phyloP scores from a whole-genome alignment of 352 stramenopile genomes.

The Hyaloperonospora arabidopsidis region DNA sequence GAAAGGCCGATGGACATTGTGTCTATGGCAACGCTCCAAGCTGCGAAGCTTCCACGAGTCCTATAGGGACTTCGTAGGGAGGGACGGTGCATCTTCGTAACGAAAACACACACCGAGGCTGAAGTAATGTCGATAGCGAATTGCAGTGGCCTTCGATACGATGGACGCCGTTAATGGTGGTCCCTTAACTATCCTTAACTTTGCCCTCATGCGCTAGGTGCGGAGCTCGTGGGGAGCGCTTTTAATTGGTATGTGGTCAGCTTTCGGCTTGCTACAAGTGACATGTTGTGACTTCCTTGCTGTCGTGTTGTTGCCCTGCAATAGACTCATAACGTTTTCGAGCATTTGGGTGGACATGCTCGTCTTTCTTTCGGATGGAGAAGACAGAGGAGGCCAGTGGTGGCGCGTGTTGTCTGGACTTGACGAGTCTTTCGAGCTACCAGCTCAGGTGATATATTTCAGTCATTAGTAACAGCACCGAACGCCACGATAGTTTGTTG shows the following conservation, averaged over 20 bases:
- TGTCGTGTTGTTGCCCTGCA: conserved; percentile 6
- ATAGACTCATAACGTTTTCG: conserved; percentile 1
- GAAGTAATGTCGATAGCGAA: conserved; percentile 21
- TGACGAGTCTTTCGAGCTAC: neutral
- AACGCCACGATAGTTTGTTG: neutral
- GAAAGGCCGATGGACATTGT: conserved; percentile 18
- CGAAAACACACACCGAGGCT: conserved; percentile 1
- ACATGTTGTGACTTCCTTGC: neutral
- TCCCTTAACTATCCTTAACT: no score
- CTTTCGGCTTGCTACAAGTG: conserved; percentile 9
- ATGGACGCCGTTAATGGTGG: no score
- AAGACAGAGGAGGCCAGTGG: neutral
- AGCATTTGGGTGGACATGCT: no score
- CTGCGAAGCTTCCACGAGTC: conserved; percentile 10
- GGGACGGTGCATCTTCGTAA: conserved; percentile 22
- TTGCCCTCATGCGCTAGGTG: conserved; percentile 16
- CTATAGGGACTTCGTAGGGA: conserved; percentile 13
- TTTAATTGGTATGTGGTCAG: conserved; percentile 14
- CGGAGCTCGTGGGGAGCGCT: conserved; percentile 2
- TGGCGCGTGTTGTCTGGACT: conserved; percentile 2
- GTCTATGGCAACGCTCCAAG: conserved; percentile 13
- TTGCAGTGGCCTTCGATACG: no score
- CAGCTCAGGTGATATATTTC: conserved; percentile 16
- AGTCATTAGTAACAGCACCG: neutral
- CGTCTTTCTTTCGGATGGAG: no score